Conservation (phyloP, 2,329 filamentous ascomycete genomes). For the Lecanosticta acicola region DNA sequence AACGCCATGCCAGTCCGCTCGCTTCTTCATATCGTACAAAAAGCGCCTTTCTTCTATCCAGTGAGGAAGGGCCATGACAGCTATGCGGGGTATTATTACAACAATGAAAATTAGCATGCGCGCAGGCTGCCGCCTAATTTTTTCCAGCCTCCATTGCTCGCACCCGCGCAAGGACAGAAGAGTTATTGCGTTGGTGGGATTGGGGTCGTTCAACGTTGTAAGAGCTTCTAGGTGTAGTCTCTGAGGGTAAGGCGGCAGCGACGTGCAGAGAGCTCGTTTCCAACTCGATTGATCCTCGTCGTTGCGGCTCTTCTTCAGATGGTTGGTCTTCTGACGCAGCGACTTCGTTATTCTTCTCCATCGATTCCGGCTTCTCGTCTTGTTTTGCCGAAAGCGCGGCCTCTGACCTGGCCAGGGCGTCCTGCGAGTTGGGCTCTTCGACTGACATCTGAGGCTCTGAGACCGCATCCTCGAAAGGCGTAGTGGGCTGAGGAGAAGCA, state of each 20-base stretch:
- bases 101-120: background rate
- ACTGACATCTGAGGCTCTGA: slow-evolving; percentile 11
- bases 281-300: too few species aligned
- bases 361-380: background rate
- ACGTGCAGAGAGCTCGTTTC: slow-evolving; percentile 12
- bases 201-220: slow-evolving; percentile 8
- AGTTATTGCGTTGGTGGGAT: slow-evolving; percentile 15
- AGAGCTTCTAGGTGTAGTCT: slow-evolving; percentile 7
- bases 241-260: background rate
- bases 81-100: background rate
- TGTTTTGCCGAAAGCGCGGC: background rate
- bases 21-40: background rate
- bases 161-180: slow-evolving; percentile 20
- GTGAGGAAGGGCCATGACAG: background rate
- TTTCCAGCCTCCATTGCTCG: slow-evolving; percentile 20
- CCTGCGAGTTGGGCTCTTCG: too few species aligned
- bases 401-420: background rate
- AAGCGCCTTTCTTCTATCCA: background rate
- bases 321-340: slow-evolving; percentile 1
- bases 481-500: slow-evolving; percentile 7
- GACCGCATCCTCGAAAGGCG: slow-evolving; percentile 20
- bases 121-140: background rate
- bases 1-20: too few species aligned
- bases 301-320: background rate
- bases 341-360: background rate